Evolutionary conservation across 768 basidiomycete genomes (phyloP), one percentile per base, ranked within the genome.

Genomic region (Trametes meyenii): DNA sequence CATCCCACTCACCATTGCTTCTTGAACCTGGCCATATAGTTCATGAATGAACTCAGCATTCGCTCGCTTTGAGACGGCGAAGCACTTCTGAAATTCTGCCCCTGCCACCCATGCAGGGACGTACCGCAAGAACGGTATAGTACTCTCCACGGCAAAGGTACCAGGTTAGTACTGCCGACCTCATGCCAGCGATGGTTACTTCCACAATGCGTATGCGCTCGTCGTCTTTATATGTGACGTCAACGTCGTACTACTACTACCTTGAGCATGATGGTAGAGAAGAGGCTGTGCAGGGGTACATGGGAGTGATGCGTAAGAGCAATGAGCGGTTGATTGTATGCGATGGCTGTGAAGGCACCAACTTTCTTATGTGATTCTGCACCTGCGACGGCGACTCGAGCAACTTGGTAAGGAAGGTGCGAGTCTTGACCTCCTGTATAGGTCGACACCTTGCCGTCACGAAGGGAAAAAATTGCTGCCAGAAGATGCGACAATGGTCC

Each of bases 181-280:
- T 3, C 7, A 49, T 3, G 3, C 16, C 21, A 2, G 14, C 19
- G n/a, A 64, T 10, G 14, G 58, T 49, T 6, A 13, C 17, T 1
- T 56, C 42, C n/a, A 48, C 43, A 8, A 42, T 36, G 4, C 2
- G 11, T 11, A 58, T n/a, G 29, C 70, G 61, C 40, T 72, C 69
- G 42, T 76, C 74, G n/a, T 67, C n/a, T 4, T 66, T 52, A 10
- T 60, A 61, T 7, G 56, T 63, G 7, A 63, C 67, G 12, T 65
- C 64, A 45, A 70, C 70, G 11, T 69, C 75, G 50, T 75, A 74
- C n/a, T n/a, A n/a, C n/a, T 3, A 64, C 58, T 11, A 75, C 57
- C n/a, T 65, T 52, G 17, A 76, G 62, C 33, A 71, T 67, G 35
- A 14, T 1, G n/a, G 19, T 2, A 21, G 3, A 10, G 17, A 8